Evolutionary conservation across 441 rosid genomes (phyloP).

Genomic region (Brassica balearica): DNA sequence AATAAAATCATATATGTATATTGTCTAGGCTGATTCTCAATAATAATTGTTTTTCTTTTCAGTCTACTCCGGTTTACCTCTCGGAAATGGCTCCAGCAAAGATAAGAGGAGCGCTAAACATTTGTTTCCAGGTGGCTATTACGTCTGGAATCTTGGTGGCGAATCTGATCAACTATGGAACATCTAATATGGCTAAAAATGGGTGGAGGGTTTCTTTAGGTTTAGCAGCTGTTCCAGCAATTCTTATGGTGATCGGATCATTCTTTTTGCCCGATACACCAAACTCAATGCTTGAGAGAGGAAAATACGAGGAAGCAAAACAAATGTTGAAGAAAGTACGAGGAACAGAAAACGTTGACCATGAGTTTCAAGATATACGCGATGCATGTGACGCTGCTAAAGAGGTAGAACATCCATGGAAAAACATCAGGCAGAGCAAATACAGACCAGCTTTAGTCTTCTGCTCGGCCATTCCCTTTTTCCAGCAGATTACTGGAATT

Average conservation of each 20-base stretch:
- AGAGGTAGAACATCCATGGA: slow-evolving; percentile 51
- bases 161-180: slow-evolving; percentile 51
- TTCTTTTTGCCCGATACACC: slow-evolving; percentile 54
- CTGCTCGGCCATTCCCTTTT: slow-evolving; percentile 50
- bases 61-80: slow-evolving; percentile 59
- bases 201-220: slow-evolving; percentile 55
- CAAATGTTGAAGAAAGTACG: slow-evolving; percentile 48
- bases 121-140: too few species aligned
- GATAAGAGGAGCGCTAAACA: slow-evolving; percentile 47
- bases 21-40: slow-evolving; percentile 11
- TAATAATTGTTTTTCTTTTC: not conserved
- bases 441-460: slow-evolving; percentile 55
- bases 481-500: slow-evolving; percentile 59
- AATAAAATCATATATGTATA: not conserved
- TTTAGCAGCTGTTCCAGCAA: slow-evolving; percentile 50
- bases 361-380: slow-evolving; percentile 49
- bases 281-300: slow-evolving; percentile 52
- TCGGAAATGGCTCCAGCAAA: slow-evolving; percentile 58
- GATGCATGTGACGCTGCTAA: slow-evolving; percentile 50
- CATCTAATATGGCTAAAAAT: slow-evolving; percentile 46
- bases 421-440: slow-evolving; percentile 45
- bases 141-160: slow-evolving; percentile 41
- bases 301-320: slow-evolving; percentile 48
- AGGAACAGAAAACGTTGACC: slow-evolving; percentile 49
- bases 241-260: slow-evolving; percentile 47